Evolutionary conservation across 768 basidiomycete species (phyloP).

Genomic region (Hypholoma fasciculare): DNA sequence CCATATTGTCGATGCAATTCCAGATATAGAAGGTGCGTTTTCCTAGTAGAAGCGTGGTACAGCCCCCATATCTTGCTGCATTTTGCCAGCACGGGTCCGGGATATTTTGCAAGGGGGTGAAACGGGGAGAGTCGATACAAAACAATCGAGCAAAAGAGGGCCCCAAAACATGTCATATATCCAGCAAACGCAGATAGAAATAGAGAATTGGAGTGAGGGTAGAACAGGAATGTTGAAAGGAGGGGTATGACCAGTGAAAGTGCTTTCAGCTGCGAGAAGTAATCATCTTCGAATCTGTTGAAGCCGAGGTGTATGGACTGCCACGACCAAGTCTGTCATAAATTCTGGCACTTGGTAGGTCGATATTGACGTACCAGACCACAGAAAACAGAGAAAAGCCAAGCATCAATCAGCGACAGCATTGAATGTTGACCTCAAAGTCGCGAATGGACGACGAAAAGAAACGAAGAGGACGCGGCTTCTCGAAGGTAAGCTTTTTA

Average conservation of each 20-base stretch:
- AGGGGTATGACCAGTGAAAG: background rate
- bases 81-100: conserved; percentile 43
- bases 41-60: conserved; percentile 32
- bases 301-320: background rate
- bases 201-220: background rate
- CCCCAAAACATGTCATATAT: background rate
- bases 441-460: no score
- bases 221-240: background rate
- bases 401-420: no score
- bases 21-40: conserved; percentile 42
- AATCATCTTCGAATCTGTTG: conserved; percentile 3
- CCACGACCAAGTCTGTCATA: background rate
- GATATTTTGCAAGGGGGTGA: conserved; percentile 31
- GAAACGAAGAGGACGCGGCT: no score
- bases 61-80: conserved; percentile 39
- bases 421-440: no score
- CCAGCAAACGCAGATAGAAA: background rate
- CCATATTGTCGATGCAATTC: conserved; percentile 54
- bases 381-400: background rate
- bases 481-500: no score
- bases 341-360: background rate
- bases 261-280: background rate
- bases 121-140: conserved; percentile 4
- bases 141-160: background rate
- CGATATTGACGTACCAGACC: background rate